Evolutionary conservation across 2,329 filamentous ascomycete genomes (phyloP), one percentile per base, ranked within the genome.

Genomic region (Colletotrichum shisoi): DNA sequence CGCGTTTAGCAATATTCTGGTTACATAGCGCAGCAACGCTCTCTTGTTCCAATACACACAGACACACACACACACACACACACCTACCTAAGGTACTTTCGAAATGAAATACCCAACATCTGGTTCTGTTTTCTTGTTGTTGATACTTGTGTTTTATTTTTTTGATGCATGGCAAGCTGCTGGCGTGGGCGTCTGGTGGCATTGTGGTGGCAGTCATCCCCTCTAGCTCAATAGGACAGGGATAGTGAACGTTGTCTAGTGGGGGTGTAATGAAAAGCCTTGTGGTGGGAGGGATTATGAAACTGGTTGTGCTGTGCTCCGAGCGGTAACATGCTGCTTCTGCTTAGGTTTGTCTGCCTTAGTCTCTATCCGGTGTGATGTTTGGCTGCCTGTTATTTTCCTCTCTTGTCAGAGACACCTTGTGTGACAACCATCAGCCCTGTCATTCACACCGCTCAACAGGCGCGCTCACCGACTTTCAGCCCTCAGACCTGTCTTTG

Each of bases 1-100:
- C 64, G 78, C 81, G 34, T 87, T 88, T 74, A 79, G 82, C 69
- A 86, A 83, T 72, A 78, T 87, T 57, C 83, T 87, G 82, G 85
- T 87, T 46, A 59, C 65, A 57, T 68, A 68, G 65, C 65, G 54
- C 42, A 61, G 34, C 39, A 57, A 27, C 13, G n/a, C 27, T 40
- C 21, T 31, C 13, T 17, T 31, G 45, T 58, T 56, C 42, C 57
- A 60, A 60, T 60, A 65, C 57, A 42, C 45, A 40, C n/a, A 34
- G 15, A 17, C 46, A 52, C 13, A 37, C 27, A 46, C 27, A 40
- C n/a, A 34, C 24, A 17, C 46, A 52, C 13, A 37, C 27, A 46
- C 27, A 39, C 19, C 27, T n/a, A 39, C 49, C n/a, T 34, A 60
- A 9, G 31, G 31, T 34, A 34, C 27, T 31, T 54, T 56, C 49